Percentiles rank a stretch among this genome's conserved stretches.
phyloP scores from a whole-genome alignment of 139 green algal genomes.

The Eudorina sp. region DNA sequence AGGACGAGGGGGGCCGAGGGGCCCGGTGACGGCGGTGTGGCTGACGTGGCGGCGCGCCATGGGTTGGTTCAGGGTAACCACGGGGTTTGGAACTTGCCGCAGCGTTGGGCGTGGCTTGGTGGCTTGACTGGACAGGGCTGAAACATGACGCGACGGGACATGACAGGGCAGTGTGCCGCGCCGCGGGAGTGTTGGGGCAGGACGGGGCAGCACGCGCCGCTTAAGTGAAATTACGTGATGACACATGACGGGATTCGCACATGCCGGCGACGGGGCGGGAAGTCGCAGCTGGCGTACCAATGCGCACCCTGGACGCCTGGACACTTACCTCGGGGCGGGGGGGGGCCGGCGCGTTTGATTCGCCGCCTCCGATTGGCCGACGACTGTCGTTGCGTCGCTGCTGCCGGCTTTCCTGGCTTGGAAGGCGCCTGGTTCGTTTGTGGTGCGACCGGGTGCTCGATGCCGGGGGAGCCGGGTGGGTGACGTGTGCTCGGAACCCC shows the following conservation, averaged over 20 bases:
- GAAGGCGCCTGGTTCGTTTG: neutral
- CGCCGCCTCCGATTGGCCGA: no score
- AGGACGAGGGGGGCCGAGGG: no score
- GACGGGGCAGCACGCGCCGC: no score
- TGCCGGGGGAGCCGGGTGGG: no score
- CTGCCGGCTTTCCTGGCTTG: neutral
- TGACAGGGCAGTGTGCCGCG: no score
- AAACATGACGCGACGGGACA: no score
- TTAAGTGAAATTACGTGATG: no score
- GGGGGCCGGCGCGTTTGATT: no score
- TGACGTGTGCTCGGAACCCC: neutral
- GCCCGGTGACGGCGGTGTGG: neutral
- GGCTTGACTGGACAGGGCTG: no score
- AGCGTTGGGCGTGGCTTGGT: no score
- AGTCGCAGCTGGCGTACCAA: neutral
- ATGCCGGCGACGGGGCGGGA: neutral
- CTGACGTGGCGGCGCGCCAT: neutral
- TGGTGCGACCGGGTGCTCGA: neutral
- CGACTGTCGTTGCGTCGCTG: neutral
- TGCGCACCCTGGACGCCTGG: neutral
- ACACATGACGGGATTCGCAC: neutral
- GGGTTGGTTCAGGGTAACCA: neutral
- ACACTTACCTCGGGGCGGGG: no score
- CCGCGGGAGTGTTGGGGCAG: no score
- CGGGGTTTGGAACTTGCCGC: neutral